These are phyloP conservation scores for Coniosporium uncinatum DNA, from an alignment of 2,329 filamentous ascomycete genomes.

Conservation along the genomic window DNA sequence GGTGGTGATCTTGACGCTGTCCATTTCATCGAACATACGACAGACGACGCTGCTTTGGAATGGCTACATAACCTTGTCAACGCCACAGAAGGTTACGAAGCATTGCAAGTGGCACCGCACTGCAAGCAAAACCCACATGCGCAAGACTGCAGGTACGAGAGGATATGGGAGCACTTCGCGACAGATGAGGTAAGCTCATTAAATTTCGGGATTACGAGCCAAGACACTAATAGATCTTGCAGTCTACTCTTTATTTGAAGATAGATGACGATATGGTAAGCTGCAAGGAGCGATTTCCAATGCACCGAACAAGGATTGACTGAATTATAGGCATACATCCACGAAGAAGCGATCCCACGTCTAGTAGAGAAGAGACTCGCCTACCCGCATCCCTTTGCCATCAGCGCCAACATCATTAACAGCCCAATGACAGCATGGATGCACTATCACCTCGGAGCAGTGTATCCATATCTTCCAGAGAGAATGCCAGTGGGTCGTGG, in stretches of 20 bases:
- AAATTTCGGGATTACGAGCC: no score
- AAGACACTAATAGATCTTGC: no score
- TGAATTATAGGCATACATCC: no score
- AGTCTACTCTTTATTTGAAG: slow-evolving; percentile 33
- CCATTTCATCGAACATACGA: slow-evolving; percentile 5
- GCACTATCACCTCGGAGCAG: slow-evolving; percentile 46
- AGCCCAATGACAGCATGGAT: slow-evolving; percentile 47
- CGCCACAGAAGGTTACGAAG: slow-evolving; percentile 1
- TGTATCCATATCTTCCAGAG: slow-evolving; percentile 49
- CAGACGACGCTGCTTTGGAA: slow-evolving; percentile 2
- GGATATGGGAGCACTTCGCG: slow-evolving; percentile 1
- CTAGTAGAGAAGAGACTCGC: no score
- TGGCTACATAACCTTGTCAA: slow-evolving; percentile 3
- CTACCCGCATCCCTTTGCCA: slow-evolving; percentile 42
- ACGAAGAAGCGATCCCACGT: no score
- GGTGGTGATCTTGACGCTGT: slow-evolving; percentile 5
- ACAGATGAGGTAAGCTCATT: no score
- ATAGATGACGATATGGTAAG: slow-evolving; percentile 33
- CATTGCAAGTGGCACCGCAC: background rate
- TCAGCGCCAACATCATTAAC: slow-evolving; percentile 53
- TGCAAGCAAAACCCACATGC: no score
- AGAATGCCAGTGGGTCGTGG: slow-evolving; percentile 9
- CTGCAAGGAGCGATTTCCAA: no score
- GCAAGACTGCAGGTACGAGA: slow-evolving; percentile 1
- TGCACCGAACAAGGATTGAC: no score